Evolutionary conservation across 495 filamentous ascomycete genomes (phyloP), one percentile per base, ranked within the genome.

Genomic region (Aspergillus cavernicola): DNA sequence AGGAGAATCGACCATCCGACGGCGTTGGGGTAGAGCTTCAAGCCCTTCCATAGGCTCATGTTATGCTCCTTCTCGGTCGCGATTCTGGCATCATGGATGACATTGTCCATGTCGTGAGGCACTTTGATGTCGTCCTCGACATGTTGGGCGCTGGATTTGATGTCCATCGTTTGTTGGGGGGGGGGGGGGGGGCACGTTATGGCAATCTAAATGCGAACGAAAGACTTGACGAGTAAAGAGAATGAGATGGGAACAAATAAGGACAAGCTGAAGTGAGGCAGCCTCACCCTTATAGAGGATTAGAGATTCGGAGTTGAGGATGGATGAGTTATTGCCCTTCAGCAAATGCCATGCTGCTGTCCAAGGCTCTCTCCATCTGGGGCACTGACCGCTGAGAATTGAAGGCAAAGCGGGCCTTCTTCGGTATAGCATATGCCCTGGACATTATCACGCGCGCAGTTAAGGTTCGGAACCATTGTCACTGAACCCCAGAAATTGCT

Each of bases 1-100:
- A 76, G 48, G 7, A 75, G 57, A 46, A 75, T 52, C 13, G 67
- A 65, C 72, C 72, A 77, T n/a, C 60, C 67, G 15, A 74, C 65
- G 4, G 74, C 75, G 41, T 74, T 73, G 11, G 41, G 41, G 18
- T 52, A 52, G 24, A 28, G 24, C 24, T 28, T 28, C 24, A 28
- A 28, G 24, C 24, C 24, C 24, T 28, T 28, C 24, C 24, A 28
- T 28, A 28, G 24, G 24, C 24, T 28, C 24, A 28, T 28, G 24
- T 28, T 28, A 28, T 28, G 24, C 24, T 28, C 24, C 24, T 28
- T 28, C 24, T 28, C 24, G 24, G 24, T 45, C 8, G 20, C 42
- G 13, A 26, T 45, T 8, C 42, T n/a, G 22, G 42, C 42, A 45
- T 45, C 42, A 3, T 45, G 6, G 42, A 45, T 45, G 42, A 45